A percentile compares a stretch with the other conserved stretches of the same genome.
Conservation (phyloP, 2,329 filamentous ascomycete genomes). For the Hypoxylon sp. region DNA sequence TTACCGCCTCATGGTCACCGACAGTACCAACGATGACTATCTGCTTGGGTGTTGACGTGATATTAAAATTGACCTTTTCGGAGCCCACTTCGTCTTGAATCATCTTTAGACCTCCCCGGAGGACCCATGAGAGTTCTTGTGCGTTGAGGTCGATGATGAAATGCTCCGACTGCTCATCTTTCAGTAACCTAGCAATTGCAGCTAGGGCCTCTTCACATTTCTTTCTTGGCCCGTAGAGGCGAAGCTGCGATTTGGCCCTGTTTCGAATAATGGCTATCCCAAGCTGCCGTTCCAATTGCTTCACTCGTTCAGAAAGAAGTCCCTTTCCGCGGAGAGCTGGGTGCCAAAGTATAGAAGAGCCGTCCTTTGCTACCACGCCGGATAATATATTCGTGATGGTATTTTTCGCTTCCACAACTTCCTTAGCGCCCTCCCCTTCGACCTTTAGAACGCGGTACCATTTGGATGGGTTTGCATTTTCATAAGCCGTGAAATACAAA, state of each 20-base stretch:
- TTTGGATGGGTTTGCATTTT: constrained; percentile 36
- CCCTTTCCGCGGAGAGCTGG: constrained; percentile 48
- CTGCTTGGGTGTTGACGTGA: constrained; percentile 52
- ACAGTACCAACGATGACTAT: constrained; percentile 54
- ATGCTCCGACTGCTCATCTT: constrained; percentile 16
- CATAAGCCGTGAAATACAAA: constrained; percentile 51
- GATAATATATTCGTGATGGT: constrained; percentile 54
- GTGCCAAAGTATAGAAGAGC: constrained; percentile 53
- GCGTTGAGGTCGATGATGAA: constrained; percentile 51
- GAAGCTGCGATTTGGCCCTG: constrained; percentile 51
- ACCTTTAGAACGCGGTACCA: constrained; percentile 57
- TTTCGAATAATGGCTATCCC: constrained; percentile 53
- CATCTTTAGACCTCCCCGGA: constrained; percentile 53
- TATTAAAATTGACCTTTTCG: constrained; percentile 53
- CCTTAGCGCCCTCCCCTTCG: constrained; percentile 54
- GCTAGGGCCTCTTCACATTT: constrained; percentile 38
- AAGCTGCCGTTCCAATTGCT: constrained; percentile 42
- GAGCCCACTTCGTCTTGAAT: constrained; percentile 50
- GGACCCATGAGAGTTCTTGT: constrained; percentile 52
- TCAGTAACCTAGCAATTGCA: constrained; percentile 38
- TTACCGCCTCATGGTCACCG: constrained; percentile 42
- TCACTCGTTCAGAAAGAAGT: constrained; percentile 37
- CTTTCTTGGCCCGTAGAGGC: constrained; percentile 49
- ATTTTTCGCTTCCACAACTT: constrained; percentile 54
- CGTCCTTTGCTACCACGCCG: constrained; percentile 52